Percentiles rank a stretch among this genome's conserved stretches.
Conservation (phyloP, 2,329 filamentous ascomycete genomes). For the Talaromyces sp. region DNA sequence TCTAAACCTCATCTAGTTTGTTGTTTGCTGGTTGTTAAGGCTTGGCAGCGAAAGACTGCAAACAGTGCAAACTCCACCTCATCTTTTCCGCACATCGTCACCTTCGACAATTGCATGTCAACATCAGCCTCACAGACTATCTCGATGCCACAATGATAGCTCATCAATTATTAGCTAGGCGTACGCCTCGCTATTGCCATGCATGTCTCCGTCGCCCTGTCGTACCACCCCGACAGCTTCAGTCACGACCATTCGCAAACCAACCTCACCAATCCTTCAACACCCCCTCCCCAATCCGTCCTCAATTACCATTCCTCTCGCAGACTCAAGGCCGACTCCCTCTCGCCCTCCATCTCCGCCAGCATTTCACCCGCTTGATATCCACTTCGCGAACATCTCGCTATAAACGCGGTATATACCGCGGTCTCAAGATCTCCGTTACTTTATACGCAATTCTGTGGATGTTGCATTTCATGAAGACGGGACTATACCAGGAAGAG, state of each 20-base stretch:
- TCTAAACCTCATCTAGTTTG: no score
- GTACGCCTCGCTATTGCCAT: conserved; percentile 38
- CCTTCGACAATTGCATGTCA: background rate
- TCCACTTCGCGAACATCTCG: conserved; percentile 64
- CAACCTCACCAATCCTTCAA: conserved; percentile 53
- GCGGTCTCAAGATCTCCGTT: conserved; percentile 65
- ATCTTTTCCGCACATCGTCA: background rate
- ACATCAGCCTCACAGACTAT: background rate
- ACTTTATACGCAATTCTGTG: conserved; percentile 67
- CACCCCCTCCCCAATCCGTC: conserved; percentile 50
- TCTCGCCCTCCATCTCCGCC: conserved; percentile 49
- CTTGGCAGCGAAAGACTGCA: conserved; percentile 13
- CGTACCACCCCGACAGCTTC: background rate
- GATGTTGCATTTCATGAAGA: conserved; percentile 58
- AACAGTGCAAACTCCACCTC: conserved; percentile 23
- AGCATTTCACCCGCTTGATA: conserved; percentile 64
- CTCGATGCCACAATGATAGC: conserved; percentile 28
- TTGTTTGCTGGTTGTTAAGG: background rate
- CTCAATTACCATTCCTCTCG: conserved; percentile 64
- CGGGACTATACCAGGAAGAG: conserved; percentile 67
- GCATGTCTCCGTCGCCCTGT: conserved; percentile 32
- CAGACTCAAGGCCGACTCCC: conserved; percentile 29
- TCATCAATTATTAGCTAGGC: conserved; percentile 33
- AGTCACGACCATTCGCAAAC: conserved; percentile 55
- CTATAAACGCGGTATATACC: conserved; percentile 51